Evolutionary conservation across 352 stramenopile species (phyloP).

Genomic region (Globisporangium paddicum): DNA sequence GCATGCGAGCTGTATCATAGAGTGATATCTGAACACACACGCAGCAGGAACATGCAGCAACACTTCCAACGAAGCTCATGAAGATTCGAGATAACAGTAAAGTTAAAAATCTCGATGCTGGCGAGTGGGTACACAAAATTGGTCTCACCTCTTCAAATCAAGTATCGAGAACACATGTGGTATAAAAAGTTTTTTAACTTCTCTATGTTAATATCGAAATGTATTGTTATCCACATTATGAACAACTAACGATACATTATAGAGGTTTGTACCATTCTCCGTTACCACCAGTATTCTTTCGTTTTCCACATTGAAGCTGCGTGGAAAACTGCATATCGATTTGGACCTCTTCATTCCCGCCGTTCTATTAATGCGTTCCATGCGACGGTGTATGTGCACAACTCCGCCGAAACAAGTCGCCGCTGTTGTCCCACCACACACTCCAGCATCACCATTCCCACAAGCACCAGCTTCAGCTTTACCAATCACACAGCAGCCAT

Average conservation of each 20-base stretch:
- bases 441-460: background rate
- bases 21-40: no score
- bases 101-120: no score
- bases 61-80: no score
- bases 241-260: background rate
- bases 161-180: no score
- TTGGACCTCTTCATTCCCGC: background rate
- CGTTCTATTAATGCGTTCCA: conserved; percentile 4
- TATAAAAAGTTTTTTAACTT: no score
- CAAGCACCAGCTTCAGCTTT: background rate
- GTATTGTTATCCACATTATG: no score
- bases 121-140: no score
- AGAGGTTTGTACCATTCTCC: background rate
- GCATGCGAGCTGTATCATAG: no score
- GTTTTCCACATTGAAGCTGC: conserved; percentile 7
- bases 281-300: background rate
- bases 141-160: no score
- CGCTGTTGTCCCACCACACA: background rate
- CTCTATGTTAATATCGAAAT: no score
- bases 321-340: background rate
- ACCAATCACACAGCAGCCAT: background rate
- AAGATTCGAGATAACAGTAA: no score
- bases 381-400: background rate
- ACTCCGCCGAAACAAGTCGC: background rate
- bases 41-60: no score